Evolutionary conservation across 345 rosid genomes (phyloP).

Genomic region (Citrus cavaleriei): DNA sequence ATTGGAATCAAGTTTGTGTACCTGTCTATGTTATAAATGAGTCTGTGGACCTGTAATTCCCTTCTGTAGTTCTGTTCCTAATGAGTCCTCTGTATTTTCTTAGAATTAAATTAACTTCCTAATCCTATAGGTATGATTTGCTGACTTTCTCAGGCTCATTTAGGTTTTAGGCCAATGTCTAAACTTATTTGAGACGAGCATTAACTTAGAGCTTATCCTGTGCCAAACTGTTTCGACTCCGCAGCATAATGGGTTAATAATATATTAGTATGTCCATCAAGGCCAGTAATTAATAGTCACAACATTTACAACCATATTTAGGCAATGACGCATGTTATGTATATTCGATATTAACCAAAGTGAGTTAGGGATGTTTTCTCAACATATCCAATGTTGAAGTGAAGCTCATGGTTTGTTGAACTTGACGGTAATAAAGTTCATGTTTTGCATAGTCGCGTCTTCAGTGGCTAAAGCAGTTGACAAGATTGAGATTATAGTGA

Average conservation of each 20-base stretch:
- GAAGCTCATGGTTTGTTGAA: too few species aligned
- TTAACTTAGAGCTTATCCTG: not conserved
- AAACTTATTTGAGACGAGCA: not conserved
- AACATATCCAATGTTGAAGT: too few species aligned
- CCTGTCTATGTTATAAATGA: not conserved
- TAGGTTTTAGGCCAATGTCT: constrained; percentile 1
- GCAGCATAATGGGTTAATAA: not conserved
- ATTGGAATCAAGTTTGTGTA: not conserved
- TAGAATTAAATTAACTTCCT: not conserved
- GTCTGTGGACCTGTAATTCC: not conserved
- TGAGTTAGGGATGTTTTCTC: too few species aligned
- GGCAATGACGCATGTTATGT: too few species aligned
- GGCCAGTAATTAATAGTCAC: too few species aligned
- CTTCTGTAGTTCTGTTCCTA: not conserved
- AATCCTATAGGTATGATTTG: not conserved
- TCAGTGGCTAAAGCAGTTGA: too few species aligned
- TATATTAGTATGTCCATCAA: too few species aligned
- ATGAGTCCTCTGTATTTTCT: not conserved
- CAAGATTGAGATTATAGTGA: too few species aligned
- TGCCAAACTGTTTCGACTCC: not conserved
- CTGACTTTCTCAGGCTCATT: not conserved
- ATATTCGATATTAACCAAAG: too few species aligned
- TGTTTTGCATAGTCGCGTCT: too few species aligned
- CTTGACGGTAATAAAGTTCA: too few species aligned
- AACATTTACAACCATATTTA: too few species aligned